Evolutionary conservation across 2,329 filamentous ascomycete genomes (phyloP).

Genomic region (Phialocephala sp.): DNA sequence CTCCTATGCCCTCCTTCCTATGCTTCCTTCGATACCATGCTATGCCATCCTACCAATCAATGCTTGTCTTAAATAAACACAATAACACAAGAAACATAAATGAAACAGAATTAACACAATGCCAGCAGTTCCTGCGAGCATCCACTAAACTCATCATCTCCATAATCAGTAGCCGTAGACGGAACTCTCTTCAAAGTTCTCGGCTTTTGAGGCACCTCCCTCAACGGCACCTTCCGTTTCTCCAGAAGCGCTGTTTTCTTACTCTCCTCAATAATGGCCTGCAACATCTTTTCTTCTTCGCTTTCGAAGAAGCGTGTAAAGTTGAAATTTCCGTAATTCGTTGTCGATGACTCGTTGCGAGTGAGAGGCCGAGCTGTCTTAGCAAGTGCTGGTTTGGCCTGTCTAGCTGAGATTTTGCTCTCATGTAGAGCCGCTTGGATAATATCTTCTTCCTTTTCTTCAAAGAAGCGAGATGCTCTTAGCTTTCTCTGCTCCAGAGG

Average conservation of each 20-base stretch:
- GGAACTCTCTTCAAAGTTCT: slow-evolving; percentile 26
- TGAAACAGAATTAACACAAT: slow-evolving; percentile 19
- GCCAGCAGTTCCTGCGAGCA: slow-evolving; percentile 36
- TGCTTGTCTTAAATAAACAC: background rate
- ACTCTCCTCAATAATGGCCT: slow-evolving; percentile 21
- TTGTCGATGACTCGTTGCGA: background rate
- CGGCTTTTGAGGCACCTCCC: background rate
- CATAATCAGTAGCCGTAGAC: slow-evolving; percentile 40
- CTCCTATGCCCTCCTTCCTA: slow-evolving; percentile 15
- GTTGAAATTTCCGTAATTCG: background rate
- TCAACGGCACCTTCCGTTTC: slow-evolving; percentile 14
- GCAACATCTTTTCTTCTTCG: slow-evolving; percentile 36
- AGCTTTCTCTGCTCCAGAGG: background rate
- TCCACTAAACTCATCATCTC: slow-evolving; percentile 38
- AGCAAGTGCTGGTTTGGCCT: background rate
- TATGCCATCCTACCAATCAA: slow-evolving; percentile 6
- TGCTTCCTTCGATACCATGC: slow-evolving; percentile 12
- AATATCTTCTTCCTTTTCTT: slow-evolving; percentile 40
- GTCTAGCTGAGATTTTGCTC: slow-evolving; percentile 24
- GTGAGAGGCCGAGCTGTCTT: background rate
- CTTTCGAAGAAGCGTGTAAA: slow-evolving; percentile 35
- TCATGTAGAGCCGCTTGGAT: slow-evolving; percentile 36
- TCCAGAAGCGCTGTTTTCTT: background rate
- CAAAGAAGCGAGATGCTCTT: slow-evolving; percentile 30
- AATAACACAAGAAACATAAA: background rate